Base-by-base conservation (phyloP, 2,329 filamentous ascomycete species). In the Paecilomyces formosus region DNA sequence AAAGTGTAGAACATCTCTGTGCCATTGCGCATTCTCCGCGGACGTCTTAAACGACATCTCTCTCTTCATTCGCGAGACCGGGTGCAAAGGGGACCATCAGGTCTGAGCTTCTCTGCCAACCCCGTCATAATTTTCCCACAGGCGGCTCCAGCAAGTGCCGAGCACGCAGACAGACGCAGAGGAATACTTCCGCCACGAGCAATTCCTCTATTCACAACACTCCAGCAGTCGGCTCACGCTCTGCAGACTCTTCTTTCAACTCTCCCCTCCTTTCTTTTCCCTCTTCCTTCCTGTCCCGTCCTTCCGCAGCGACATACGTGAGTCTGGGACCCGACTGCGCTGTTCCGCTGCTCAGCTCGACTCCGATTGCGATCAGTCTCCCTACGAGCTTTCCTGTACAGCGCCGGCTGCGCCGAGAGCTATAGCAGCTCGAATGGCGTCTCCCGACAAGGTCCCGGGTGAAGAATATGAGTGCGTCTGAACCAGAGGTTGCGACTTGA, bases 391-490 rank as follows among this genome's bases (percentile, higher is more conserved):
- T 55, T 45, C 54, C 33, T 57, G 58, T 57, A 64, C 66, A 64
- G 69, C 70, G 66, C 66, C 68, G 65, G 70, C 72, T 72, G 68
- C 67, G 65, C 62, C 64, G 65, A 60, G 67, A 72, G 68, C 67
- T 69, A 66, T 63, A 61, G 56, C 62, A 70, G 70, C 69, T 72
- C 67, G 65, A 58, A 78, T 78, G 75, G 75, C 74, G 64, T 62
- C 64, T 61, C 61, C 72, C 62, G 75, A 77, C 63, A 71, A 76
- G 58, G 68, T 76, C 57, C 67, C 73, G 56, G 75, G 66, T 59
- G 69, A 78, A 64, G 77, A 79, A 67, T 79, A 70, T 62, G 77
- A 79, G 76, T 79, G 76, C 74, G 53, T 9, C 35, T n/a, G 28
- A 53, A 55, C 24, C 55, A 28, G 53, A 58, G 21, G 33, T 33